These are phyloP conservation scores for Tulasnella sp. DNA, from an alignment of 768 basidiomycete species.

Conservation along the genomic window DNA sequence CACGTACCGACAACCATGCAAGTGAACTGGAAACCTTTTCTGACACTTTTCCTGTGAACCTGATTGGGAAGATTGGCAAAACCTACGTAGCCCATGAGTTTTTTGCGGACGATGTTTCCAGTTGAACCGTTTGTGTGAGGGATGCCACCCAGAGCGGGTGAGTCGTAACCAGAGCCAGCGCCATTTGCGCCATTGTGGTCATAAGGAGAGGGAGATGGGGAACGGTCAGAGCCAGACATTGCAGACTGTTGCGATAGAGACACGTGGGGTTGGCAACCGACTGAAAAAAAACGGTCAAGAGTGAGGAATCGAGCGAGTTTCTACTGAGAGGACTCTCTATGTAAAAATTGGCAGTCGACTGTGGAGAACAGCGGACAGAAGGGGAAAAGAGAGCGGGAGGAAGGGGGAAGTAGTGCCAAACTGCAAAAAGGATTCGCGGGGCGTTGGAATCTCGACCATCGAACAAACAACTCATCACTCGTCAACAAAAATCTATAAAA, in stretches of 20 bases:
- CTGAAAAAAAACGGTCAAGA: not conserved
- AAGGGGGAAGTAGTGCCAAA: not conserved
- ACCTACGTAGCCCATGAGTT: slow-evolving; percentile 88
- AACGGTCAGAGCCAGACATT: slow-evolving; percentile 10
- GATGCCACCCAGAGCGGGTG: slow-evolving; percentile 37
- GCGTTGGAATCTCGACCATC: slow-evolving; percentile 4
- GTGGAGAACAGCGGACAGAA: not conserved
- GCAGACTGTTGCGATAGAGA: not conserved
- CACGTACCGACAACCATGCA: slow-evolving; percentile 95
- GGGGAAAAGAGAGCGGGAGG: not conserved
- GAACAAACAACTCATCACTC: slow-evolving; percentile 1
- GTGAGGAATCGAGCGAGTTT: not conserved
- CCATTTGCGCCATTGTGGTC: slow-evolving; percentile 7
- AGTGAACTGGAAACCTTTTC: slow-evolving; percentile 98
- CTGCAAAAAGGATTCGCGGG: too few relatives aligned
- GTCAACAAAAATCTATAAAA: too few relatives aligned
- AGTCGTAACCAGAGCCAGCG: slow-evolving; percentile 1
- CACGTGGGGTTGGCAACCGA: not conserved
- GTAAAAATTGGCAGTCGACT: too few relatives aligned
- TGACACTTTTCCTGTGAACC: slow-evolving; percentile 94
- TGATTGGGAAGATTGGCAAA: slow-evolving; percentile 99
- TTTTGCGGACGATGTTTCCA: slow-evolving; percentile 75
- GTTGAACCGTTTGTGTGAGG: too few relatives aligned
- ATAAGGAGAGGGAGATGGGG: slow-evolving; percentile 7
- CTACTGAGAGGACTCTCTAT: too few relatives aligned